These are phyloP conservation scores for Rhizophagus clarus DNA, from an alignment of 192 early-diverging fungal genomes.

Conservation along the genomic window DNA sequence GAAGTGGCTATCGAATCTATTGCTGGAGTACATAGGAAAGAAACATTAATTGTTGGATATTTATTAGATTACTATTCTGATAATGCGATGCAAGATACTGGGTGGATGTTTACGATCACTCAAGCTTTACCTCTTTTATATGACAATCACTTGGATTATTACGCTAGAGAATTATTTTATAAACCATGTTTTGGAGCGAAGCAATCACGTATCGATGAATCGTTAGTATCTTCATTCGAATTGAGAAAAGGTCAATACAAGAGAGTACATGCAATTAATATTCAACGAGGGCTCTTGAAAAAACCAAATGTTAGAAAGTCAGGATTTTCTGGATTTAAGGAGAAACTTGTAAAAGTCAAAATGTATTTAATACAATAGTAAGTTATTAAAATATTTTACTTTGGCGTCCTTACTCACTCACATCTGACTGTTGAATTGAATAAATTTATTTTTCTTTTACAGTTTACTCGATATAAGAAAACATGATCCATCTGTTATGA, in stretches of 20 bases:
- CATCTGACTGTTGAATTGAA: too few species aligned
- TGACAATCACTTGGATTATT: neutral
- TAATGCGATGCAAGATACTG: slow-evolving; percentile 15
- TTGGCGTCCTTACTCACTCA: too few species aligned
- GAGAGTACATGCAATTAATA: neutral
- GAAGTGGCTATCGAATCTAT: neutral
- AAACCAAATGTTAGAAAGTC: neutral
- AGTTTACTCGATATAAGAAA: too few species aligned
- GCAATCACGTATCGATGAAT: neutral
- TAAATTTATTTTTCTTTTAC: neutral
- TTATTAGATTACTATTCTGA: slow-evolving; percentile 13
- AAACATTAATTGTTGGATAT: neutral
- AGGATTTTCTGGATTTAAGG: neutral
- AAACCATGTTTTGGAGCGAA: slow-evolving; percentile 14
- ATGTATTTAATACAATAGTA: too few species aligned
- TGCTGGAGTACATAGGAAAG: neutral
- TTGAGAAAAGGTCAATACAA: neutral
- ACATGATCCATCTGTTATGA: too few species aligned
- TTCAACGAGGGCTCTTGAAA: neutral
- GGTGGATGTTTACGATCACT: slow-evolving; percentile 11
- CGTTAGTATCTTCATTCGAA: neutral
- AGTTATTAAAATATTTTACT: too few species aligned
- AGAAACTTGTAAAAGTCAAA: too few species aligned
- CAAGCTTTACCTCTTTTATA: neutral
- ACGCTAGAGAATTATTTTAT: slow-evolving; percentile 8